Conservation (phyloP, 148 eudicot species). For the Cornus suecica region DNA sequence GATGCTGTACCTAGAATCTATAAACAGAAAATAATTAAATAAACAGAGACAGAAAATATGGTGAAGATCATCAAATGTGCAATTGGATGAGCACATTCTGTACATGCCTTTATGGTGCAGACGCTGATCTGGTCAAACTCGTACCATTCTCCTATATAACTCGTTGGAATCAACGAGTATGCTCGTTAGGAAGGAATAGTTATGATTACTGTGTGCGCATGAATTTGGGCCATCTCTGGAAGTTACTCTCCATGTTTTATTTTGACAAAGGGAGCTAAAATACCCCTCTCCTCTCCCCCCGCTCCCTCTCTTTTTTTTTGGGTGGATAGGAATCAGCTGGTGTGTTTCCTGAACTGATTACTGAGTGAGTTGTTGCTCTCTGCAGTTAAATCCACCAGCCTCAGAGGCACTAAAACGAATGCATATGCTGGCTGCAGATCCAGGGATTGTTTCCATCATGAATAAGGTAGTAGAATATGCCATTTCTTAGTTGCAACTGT, state of each 20-base stretch:
- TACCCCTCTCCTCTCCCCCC: no score
- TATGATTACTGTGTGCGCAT: not conserved
- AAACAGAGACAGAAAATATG: no score
- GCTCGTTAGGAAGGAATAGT: not conserved
- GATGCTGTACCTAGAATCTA: no score
- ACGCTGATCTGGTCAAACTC: no score
- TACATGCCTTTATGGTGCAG: no score
- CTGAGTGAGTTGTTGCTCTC: slow-evolving; percentile 10
- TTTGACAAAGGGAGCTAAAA: no score
- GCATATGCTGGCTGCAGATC: slow-evolving; percentile 96
- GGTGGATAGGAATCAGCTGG: not conserved
- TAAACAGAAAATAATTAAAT: no score
- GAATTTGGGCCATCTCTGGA: no score
- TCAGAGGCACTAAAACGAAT: slow-evolving; percentile 77
- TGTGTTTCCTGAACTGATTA: not conserved
- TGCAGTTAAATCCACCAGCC: slow-evolving; percentile 78
- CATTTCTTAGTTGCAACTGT: not conserved
- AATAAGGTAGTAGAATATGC: slow-evolving; percentile 59
- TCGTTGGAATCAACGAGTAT: not conserved
- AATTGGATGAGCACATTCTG: no score
- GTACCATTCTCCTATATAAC: no score
- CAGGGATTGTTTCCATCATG: slow-evolving; percentile 93
- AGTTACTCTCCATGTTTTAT: no score
- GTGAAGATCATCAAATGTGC: no score
- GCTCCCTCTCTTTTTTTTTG: not conserved